phyloP scores from a whole-genome alignment of 2,329 filamentous ascomycete species.

The Eutypa lata region DNA sequence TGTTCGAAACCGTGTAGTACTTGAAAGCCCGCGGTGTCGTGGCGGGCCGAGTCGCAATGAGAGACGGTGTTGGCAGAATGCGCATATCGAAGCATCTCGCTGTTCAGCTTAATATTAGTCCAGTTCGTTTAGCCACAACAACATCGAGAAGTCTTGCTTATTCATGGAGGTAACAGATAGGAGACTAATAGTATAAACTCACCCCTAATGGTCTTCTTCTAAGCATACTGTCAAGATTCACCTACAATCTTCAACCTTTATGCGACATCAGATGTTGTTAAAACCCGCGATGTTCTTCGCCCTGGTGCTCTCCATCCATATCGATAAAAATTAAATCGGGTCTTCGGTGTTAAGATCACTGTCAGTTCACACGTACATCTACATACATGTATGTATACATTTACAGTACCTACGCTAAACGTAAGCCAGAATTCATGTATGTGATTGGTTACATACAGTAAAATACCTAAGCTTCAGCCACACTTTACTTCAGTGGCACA shows the following conservation, averaged over 20 bases:
- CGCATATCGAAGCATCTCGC: conserved; percentile 28
- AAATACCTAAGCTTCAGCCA: conserved; percentile 20
- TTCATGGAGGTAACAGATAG: no score
- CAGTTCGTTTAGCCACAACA: not conserved
- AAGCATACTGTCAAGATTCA: conserved; percentile 22
- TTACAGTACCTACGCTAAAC: no score
- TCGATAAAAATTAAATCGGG: not conserved
- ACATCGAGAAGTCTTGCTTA: not conserved
- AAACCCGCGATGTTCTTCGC: not conserved
- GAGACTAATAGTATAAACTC: not conserved
- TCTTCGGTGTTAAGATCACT: not conserved
- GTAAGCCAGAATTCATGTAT: no score
- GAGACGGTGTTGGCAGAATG: conserved; percentile 26
- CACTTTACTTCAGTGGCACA: conserved; percentile 3
- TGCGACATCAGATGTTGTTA: conserved; percentile 18
- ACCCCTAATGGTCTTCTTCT: conserved; percentile 27
- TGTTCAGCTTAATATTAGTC: conserved; percentile 3
- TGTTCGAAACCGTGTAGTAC: conserved; percentile 7
- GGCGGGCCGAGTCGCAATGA: conserved; percentile 11
- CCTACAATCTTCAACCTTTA: conserved; percentile 5
- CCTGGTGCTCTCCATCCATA: no score
- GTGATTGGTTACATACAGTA: no score
- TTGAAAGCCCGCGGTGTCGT: conserved; percentile 15
- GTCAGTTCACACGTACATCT: no score
- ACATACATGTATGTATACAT: no score